These are phyloP conservation scores for Calonectria honghensis DNA, from an alignment of 2,329 filamentous ascomycete species.

Conservation along the genomic window DNA sequence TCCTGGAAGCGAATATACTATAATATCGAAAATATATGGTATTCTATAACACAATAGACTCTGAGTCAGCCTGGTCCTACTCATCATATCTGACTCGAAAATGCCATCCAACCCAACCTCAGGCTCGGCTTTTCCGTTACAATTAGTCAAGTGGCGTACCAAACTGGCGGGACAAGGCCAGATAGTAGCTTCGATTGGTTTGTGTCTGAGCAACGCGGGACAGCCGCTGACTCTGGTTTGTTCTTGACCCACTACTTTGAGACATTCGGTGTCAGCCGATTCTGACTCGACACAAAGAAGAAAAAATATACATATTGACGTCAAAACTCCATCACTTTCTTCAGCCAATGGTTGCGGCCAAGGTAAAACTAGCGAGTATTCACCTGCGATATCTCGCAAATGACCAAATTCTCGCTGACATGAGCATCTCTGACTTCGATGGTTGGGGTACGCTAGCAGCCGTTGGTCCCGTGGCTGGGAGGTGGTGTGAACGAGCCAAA, in stretches of 20 bases:
- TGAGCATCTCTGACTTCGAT: not conserved
- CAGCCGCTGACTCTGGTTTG: not conserved
- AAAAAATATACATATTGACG: not conserved
- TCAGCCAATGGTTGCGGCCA: not conserved
- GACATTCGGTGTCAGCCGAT: not conserved
- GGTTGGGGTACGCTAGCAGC: not conserved
- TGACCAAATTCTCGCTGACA: not conserved
- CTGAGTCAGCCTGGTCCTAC: not conserved
- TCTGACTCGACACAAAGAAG: conserved; percentile 4
- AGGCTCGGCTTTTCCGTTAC: not conserved
- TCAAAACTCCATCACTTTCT: not conserved
- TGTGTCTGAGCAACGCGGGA: too few relatives aligned
- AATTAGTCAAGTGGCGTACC: too few relatives aligned
- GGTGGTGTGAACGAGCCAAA: not conserved
- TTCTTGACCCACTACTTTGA: not conserved
- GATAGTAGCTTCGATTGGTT: not conserved
- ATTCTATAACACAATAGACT: too few relatives aligned
- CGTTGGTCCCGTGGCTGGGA: not conserved
- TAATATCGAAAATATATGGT: too few relatives aligned
- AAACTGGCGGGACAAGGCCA: not conserved
- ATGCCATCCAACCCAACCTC: not conserved
- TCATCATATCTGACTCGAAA: not conserved
- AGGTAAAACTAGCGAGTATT: not conserved
- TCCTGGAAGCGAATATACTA: too few relatives aligned
- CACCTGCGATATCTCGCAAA: not conserved